A percentile compares a stretch with the other conserved stretches of the same genome.
Evolutionary conservation across 345 rosid genomes (phyloP).

Genomic region (Stellera chamaejasme): DNA sequence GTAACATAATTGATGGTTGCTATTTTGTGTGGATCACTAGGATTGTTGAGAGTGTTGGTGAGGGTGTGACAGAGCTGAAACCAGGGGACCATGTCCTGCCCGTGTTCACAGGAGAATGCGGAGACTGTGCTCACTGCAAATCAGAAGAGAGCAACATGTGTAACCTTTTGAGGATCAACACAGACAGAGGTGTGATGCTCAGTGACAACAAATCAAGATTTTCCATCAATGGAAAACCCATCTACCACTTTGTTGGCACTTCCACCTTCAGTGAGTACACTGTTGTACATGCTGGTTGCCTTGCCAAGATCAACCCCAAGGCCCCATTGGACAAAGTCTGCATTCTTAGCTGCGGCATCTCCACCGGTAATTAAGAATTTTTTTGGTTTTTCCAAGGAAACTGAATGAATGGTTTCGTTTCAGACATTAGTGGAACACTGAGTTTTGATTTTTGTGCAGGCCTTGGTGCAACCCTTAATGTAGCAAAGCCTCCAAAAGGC

Average conservation of each 20-base stretch:
- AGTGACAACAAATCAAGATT: constrained; percentile 32
- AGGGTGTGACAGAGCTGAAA: constrained; percentile 25
- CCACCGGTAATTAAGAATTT: constrained; percentile 18
- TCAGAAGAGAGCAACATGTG: constrained; percentile 33
- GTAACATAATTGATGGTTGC: no score
- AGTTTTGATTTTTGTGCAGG: constrained; percentile 5
- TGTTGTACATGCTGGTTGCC: constrained; percentile 25
- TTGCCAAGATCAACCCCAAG: constrained; percentile 28
- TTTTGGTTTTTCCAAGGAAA: not conserved
- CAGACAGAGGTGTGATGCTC: constrained; percentile 29
- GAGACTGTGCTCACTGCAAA: constrained; percentile 24
- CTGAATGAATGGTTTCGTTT: not conserved
- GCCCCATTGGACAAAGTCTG: constrained; percentile 39
- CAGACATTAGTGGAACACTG: not conserved
- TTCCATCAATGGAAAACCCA: constrained; percentile 30
- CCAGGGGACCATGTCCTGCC: constrained; percentile 40
- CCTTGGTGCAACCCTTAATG: constrained; percentile 35
- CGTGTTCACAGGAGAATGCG: constrained; percentile 34
- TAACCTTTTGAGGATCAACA: constrained; percentile 26
- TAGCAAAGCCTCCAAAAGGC: constrained; percentile 29
- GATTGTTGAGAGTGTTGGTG: constrained; percentile 40
- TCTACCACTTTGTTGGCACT: constrained; percentile 35
- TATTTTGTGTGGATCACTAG: not conserved
- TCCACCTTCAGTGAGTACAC: constrained; percentile 36
- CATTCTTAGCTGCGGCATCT: constrained; percentile 31